Percentiles rank a stretch among this genome's conserved stretches.
phyloP scores from a whole-genome alignment of 2,329 filamentous ascomycete species.

The Penicillium sp. region DNA sequence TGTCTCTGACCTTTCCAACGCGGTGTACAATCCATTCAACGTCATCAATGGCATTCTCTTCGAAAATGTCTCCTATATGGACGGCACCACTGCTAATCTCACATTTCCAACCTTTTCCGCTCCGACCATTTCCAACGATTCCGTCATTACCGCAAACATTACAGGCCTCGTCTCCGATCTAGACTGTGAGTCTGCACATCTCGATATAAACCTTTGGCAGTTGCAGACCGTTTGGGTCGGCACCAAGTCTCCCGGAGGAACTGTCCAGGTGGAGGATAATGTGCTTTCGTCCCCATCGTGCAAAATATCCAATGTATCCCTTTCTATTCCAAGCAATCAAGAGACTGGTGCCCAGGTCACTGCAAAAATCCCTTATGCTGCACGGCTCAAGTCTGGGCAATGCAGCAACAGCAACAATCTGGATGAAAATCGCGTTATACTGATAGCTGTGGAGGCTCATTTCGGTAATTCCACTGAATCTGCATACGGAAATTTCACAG shows the following conservation, averaged over 20 bases:
- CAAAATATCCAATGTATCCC: not conserved
- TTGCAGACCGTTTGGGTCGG: not conserved
- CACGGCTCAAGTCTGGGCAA: not conserved
- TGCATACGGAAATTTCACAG: not conserved
- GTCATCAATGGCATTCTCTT: constrained; percentile 8
- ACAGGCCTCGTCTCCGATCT: constrained; percentile 1
- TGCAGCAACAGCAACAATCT: not conserved
- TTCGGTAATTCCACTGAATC: not conserved
- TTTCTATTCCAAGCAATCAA: not conserved
- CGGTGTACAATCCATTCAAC: constrained; percentile 1
- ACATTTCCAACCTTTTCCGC: constrained; percentile 8
- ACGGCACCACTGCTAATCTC: constrained; percentile 5
- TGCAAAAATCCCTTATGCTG: not conserved
- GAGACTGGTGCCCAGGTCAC: not conserved
- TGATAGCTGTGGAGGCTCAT: not conserved
- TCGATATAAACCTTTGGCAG: not conserved
- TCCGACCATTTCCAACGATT: not conserved
- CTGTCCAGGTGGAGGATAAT: not conserved
- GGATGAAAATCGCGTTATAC: not conserved
- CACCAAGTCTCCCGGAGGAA: not conserved
- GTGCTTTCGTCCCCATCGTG: not conserved
- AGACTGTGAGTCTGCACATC: not conserved
- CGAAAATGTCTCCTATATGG: constrained; percentile 5
- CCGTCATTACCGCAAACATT: constrained; percentile 1
- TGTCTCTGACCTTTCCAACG: not conserved